Base-by-base conservation (phyloP, 768 basidiomycete genomes). In the Lentinula guzmanii region DNA sequence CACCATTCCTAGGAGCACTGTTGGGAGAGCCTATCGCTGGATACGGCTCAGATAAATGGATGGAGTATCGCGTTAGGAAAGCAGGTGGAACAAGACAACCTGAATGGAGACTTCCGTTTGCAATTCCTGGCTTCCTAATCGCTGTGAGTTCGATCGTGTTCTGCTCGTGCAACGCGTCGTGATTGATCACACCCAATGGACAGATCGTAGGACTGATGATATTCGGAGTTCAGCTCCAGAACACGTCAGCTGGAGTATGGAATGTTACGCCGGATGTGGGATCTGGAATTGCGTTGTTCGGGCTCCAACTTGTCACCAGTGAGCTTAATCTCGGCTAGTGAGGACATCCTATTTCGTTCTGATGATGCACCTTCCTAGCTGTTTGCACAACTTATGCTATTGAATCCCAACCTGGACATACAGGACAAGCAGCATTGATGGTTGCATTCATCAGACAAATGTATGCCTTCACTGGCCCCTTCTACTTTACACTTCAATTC, bases 241-340 rank as follows among this genome's bases (percentile, higher is more conserved):
- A 51, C 21, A 52, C 58, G 5, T 5, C 6, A 18, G 48, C 48
- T 60, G 48, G 46, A 13, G 37, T 39, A 21, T 60, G 58, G 58
- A 60, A 60, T 52, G 34, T 60, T 16, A 60, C 58, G 31, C 58
- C 58, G 24, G 35, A 37, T 43, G 35, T 60, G n/a, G 58, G 58
- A 39, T 50, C 58, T 18, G 58, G 45, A n/a, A 50, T 60, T 31
- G 45, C 58, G 21, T 18, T 52, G 34, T 50, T 60, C 21, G 58
- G 58, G 34, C 34, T 37, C 15, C 58, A 60, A 31, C 33, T 60
- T 50, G 58, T 60, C 48, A 51, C 58, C 2, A 60, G 55, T 56
- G 6, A 56, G 55, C 18, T 16, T 34, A 35, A n/a, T 11, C n/a
- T 48, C 2, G 41, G 33, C 21, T 18, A 1, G 3, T 28, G 18